Evolutionary conservation across 192 early-diverging fungal genomes (phyloP).

Genomic region (Rhizophlyctis rosea): DNA sequence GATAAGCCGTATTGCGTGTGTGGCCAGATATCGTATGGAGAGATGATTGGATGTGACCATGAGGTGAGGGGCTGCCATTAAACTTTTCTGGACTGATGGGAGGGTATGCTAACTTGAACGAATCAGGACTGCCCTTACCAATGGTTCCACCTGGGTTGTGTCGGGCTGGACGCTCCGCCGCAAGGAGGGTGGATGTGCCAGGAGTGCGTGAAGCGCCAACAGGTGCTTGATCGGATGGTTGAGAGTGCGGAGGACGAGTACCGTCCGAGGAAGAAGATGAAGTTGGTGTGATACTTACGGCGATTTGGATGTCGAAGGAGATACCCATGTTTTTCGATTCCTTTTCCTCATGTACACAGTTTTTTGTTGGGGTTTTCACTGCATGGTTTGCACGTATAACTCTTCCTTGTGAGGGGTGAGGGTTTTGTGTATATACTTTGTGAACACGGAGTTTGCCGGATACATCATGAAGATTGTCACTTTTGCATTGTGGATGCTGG

Average conservation of each 20-base stretch:
- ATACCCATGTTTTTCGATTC: neutral
- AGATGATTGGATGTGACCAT: conserved; percentile 75
- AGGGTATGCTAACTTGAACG: conserved; percentile 11
- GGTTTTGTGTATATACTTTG: too few relatives aligned
- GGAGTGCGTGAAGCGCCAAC: conserved; percentile 1
- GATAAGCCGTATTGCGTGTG: conserved; percentile 68
- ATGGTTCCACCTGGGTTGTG: conserved; percentile 76
- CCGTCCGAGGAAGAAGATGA: conserved; percentile 2
- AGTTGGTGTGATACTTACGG: neutral
- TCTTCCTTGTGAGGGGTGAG: too few relatives aligned
- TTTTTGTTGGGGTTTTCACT: too few relatives aligned
- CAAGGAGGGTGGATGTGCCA: conserved; percentile 56
- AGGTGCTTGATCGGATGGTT: neutral
- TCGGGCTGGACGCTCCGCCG: conserved; percentile 62
- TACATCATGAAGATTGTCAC: too few relatives aligned
- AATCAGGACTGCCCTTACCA: conserved; percentile 59
- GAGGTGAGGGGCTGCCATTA: conserved; percentile 34
- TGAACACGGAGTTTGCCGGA: too few relatives aligned
- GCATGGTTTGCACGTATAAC: too few relatives aligned
- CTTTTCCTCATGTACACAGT: too few relatives aligned
- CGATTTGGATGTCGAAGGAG: neutral
- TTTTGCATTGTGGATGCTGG: too few relatives aligned
- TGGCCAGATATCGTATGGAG: conserved; percentile 63
- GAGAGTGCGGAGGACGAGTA: neutral
- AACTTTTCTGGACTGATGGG: neutral